Conservation (phyloP, 371 early-diverging fungal genomes). For the Mucor lusitanicus region DNA sequence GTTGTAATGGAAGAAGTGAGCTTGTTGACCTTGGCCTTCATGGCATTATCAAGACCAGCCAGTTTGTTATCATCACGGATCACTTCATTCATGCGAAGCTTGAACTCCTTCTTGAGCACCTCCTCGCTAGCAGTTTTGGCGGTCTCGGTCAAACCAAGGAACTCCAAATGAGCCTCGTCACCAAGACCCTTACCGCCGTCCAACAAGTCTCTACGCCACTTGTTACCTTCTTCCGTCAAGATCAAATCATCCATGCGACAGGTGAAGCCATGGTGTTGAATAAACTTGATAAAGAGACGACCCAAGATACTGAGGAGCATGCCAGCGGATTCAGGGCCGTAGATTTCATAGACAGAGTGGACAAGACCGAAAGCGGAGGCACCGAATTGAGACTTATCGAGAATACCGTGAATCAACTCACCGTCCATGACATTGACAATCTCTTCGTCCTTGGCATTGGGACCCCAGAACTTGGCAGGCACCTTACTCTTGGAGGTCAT, state of each 20-base stretch:
- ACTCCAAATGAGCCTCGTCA: conserved; percentile 70
- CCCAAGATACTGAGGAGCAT: conserved; percentile 93
- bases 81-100: conserved; percentile 75
- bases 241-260: conserved; percentile 99
- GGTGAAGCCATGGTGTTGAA: conserved; percentile 93
- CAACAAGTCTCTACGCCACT: conserved; percentile 72
- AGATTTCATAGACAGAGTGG: conserved; percentile 97
- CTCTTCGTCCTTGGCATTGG: conserved; percentile 90
- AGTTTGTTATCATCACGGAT: conserved; percentile 89
- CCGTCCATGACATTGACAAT: conserved; percentile 87
- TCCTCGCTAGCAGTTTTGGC: conserved; percentile 41
- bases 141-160: conserved; percentile 66
- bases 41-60: conserved; percentile 89
- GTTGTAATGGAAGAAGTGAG: conserved; percentile 84
- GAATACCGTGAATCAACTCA: conserved; percentile 93
- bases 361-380: conserved; percentile 93
- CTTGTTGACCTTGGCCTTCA: conserved; percentile 86
- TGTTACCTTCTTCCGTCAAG: conserved; percentile 83
- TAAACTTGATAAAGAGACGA: conserved; percentile 92
- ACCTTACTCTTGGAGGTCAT: conserved; percentile 88
- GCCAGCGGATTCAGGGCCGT: conserved; percentile 93
- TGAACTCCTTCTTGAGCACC: conserved; percentile 56
- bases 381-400: conserved; percentile 99
- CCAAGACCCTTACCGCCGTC: conserved; percentile 59
- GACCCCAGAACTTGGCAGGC: conserved; percentile 87